These are phyloP conservation scores for Leptodermis oblonga DNA, from an alignment of 257 asterid species.

Conservation along the genomic window DNA sequence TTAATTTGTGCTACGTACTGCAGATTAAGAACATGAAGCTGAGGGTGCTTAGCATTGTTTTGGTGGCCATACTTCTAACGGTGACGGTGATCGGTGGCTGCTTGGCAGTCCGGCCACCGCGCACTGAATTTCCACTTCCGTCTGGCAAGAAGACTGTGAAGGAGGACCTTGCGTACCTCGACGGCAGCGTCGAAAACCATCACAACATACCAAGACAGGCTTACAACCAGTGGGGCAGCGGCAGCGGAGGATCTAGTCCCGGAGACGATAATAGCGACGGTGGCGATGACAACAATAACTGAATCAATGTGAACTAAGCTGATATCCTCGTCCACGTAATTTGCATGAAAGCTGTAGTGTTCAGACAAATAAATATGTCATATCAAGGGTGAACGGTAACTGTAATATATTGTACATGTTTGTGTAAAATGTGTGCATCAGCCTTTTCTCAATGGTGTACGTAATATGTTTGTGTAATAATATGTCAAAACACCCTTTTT, in stretches of 20 bases:
- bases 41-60: neutral
- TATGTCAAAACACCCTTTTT: too few species aligned
- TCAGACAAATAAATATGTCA: neutral
- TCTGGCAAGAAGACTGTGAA: neutral
- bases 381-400: neutral
- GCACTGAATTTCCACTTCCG: neutral
- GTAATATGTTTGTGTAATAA: too few species aligned
- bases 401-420: neutral
- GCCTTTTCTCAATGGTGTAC: too few species aligned
- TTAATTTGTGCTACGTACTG: neutral
- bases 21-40: neutral
- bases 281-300: constrained; percentile 16
- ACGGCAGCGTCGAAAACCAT: constrained; percentile 43
- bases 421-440: neutral
- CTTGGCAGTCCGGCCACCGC: constrained; percentile 5
- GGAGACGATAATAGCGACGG: constrained; percentile 19
- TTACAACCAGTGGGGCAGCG: constrained; percentile 44
- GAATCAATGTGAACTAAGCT: neutral
- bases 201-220: constrained; percentile 55
- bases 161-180: constrained; percentile 4
- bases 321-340: neutral
- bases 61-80: neutral
- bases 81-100: neutral
- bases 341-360: neutral
- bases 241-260: constrained; percentile 18